These are phyloP conservation scores for Guillardia theta DNA, from an alignment of 78 protist genomes.

Conservation along the genomic window DNA sequence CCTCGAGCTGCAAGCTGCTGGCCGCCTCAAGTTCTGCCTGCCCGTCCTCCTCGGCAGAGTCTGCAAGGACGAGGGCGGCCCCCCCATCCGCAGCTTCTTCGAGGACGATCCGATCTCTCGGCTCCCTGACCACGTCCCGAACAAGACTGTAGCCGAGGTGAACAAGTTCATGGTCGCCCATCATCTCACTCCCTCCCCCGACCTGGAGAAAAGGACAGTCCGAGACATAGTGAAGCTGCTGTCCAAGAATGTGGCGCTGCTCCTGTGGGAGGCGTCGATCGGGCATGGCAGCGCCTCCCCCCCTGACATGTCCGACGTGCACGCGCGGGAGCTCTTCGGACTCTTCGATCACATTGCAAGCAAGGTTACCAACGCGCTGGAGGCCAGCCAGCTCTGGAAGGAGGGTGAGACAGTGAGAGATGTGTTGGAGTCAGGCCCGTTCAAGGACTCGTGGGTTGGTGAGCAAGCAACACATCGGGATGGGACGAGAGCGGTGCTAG, in stretches of 20 bases:
- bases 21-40: not conserved
- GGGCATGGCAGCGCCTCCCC: not conserved
- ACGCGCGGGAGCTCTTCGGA: too few relatives aligned
- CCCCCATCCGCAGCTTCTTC: not conserved
- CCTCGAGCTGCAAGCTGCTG: not conserved
- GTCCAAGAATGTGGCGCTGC: not conserved
- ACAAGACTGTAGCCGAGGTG: not conserved
- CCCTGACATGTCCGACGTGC: too few relatives aligned
- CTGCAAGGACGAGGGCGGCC: not conserved
- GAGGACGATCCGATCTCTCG: not conserved
- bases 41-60: not conserved
- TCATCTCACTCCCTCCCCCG: not conserved
- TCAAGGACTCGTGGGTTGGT: too few relatives aligned
- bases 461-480: too few relatives aligned
- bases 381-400: too few relatives aligned
- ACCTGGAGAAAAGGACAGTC: not conserved
- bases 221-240: not conserved
- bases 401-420: too few relatives aligned
- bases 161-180: not conserved
- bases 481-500: too few relatives aligned
- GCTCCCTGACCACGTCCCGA: not conserved
- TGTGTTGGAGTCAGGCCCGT: too few relatives aligned
- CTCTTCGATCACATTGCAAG: too few relatives aligned
- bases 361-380: too few relatives aligned
- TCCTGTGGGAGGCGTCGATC: not conserved